A percentile compares a stretch with the other conserved stretches of the same genome.
phyloP scores from a whole-genome alignment of 306 rosid genomes.

The Gillenia trifoliata region DNA sequence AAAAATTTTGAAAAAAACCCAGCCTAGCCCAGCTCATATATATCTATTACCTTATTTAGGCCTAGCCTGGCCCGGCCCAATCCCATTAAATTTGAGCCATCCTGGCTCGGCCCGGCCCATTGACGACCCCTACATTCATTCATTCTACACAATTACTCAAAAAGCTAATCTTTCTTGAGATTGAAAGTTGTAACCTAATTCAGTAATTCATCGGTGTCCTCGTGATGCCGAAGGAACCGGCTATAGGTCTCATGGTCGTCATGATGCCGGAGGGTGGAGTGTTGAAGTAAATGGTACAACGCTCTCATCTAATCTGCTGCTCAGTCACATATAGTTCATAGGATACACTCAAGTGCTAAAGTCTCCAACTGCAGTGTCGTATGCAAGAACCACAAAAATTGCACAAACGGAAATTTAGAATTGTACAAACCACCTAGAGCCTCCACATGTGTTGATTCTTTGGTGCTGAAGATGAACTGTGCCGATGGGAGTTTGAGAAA shows the following conservation, averaged over 20 bases:
- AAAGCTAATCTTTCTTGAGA: not conserved
- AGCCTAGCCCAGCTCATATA: too few species aligned
- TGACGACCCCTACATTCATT: too few species aligned
- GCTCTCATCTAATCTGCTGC: not conserved
- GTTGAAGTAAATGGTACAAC: not conserved
- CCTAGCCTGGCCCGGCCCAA: too few species aligned
- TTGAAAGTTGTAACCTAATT: not conserved
- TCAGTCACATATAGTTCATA: not conserved
- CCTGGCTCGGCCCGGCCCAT: too few species aligned
- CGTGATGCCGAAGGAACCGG: not conserved
- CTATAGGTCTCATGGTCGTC: not conserved
- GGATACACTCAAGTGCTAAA: not conserved
- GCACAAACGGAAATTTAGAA: not conserved
- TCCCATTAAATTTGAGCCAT: too few species aligned
- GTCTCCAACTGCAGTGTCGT: not conserved
- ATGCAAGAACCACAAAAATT: not conserved
- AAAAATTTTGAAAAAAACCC: too few species aligned
- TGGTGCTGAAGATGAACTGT: not conserved
- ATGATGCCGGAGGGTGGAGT: not conserved
- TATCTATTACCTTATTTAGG: too few species aligned
- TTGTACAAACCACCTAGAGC: not conserved
- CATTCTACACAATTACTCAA: not conserved
- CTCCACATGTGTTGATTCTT: not conserved
- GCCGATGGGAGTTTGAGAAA: too few species aligned
- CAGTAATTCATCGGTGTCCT: not conserved